Evolutionary conservation across 2,329 filamentous ascomycete genomes (phyloP).

Genomic region (Colletotrichum costaricense): DNA sequence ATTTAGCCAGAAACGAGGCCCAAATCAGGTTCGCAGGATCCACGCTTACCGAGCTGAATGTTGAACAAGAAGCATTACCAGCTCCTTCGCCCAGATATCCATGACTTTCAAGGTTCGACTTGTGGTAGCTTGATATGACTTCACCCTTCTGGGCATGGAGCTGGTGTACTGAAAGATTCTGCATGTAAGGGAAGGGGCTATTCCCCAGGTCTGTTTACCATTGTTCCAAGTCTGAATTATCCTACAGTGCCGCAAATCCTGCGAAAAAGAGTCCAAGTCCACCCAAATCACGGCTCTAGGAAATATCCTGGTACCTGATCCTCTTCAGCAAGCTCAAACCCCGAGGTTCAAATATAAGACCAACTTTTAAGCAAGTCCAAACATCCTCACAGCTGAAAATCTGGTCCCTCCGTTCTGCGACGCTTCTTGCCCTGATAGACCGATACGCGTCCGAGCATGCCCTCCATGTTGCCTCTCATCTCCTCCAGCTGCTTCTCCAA

Average conservation of each 20-base stretch:
- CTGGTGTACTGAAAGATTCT: not conserved
- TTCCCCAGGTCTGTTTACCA: not conserved
- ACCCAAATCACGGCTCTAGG: not conserved
- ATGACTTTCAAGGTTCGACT: not conserved
- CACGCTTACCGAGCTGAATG: too few species aligned
- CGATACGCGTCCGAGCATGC: not conserved
- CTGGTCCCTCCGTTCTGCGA: constrained; percentile 3
- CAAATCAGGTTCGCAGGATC: too few species aligned
- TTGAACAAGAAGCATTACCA: too few species aligned
- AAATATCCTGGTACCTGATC: not conserved
- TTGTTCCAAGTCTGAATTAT: not conserved
- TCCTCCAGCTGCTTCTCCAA: constrained; percentile 15
- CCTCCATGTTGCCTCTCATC: not conserved
- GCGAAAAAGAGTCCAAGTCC: not conserved
- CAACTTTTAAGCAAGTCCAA: not conserved
- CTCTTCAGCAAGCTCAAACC: not conserved
- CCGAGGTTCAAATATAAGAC: fast-evolving
- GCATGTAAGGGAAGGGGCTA: not conserved
- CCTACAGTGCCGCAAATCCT: too few species aligned
- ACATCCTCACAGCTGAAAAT: not conserved
- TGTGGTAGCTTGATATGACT: not conserved
- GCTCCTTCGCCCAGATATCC: too few species aligned
- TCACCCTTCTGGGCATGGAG: not conserved
- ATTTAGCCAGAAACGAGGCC: too few species aligned
- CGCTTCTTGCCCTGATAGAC: constrained; percentile 9